Evolutionary conservation across 768 basidiomycete species (phyloP).

Genomic region (Lactifluus rugatus): DNA sequence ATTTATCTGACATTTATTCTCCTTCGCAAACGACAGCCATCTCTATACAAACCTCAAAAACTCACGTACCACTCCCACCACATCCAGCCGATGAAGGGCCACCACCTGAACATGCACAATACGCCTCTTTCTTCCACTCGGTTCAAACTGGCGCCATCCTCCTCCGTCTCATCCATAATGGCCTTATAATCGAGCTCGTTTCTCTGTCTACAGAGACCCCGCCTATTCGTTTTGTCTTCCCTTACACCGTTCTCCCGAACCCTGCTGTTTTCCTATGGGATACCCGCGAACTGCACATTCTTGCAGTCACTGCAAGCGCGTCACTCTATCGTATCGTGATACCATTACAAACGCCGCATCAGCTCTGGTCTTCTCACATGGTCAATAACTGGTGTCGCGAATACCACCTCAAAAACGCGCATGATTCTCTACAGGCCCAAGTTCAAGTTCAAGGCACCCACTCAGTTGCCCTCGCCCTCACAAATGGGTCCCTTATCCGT

Average conservation of each 20-base stretch:
- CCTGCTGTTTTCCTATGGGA: slow-evolving; percentile 52
- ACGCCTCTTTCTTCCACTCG: slow-evolving; percentile 48
- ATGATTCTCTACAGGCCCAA: slow-evolving; percentile 31
- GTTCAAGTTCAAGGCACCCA: slow-evolving; percentile 58
- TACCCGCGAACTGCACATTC: slow-evolving; percentile 50
- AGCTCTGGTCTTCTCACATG: slow-evolving; percentile 20
- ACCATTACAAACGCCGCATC: slow-evolving; percentile 34
- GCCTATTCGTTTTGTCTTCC: slow-evolving; percentile 72
- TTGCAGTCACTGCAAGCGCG: slow-evolving; percentile 56
- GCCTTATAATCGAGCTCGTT: slow-evolving; percentile 63
- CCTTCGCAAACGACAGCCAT: slow-evolving; percentile 40
- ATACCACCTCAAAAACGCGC: slow-evolving; percentile 47
- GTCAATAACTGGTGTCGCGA: slow-evolving; percentile 54
- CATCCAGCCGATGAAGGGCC: slow-evolving; percentile 32
- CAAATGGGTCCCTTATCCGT: slow-evolving; percentile 55
- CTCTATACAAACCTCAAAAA: slow-evolving; percentile 50
- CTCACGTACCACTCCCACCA: slow-evolving; percentile 40
- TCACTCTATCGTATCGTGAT: slow-evolving; percentile 68
- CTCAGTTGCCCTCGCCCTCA: slow-evolving; percentile 51
- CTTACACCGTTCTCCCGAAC: slow-evolving; percentile 51
- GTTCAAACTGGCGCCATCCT: slow-evolving; percentile 55
- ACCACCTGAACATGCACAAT: slow-evolving; percentile 65
- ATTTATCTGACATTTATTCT: slow-evolving; percentile 56
- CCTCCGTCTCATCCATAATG: slow-evolving; percentile 64
- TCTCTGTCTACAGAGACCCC: slow-evolving; percentile 58